Conservation (phyloP, 1,284 basidiomycete genomes). For the Wallemia hederae region DNA sequence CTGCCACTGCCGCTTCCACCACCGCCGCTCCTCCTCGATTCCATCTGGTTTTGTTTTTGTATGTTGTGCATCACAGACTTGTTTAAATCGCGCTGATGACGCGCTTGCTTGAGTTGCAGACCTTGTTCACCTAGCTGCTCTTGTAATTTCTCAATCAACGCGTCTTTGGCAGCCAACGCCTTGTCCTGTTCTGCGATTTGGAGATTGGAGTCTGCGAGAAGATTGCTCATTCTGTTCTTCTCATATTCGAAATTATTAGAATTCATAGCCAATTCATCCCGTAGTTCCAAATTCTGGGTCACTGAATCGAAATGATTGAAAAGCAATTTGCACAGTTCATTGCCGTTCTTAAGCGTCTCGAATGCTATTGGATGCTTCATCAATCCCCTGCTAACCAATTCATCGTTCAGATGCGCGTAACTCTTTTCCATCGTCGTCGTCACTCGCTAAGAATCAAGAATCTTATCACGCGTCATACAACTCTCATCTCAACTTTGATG, state of each 20-base stretch:
- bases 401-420: background rate
- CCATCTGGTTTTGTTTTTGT: background rate
- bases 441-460: too few species aligned
- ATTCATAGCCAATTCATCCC: background rate
- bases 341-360: background rate
- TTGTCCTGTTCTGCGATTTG: background rate
- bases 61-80: background rate
- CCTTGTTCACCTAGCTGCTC: background rate
- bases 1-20: too few species aligned
- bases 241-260: background rate
- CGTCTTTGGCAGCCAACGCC: background rate
- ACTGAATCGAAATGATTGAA: background rate
- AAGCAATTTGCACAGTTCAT: background rate
- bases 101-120: background rate
- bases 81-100: background rate
- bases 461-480: too few species aligned
- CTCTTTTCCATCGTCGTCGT: too few species aligned
- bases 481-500: background rate
- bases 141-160: background rate
- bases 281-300: background rate
- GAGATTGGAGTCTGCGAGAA: background rate
- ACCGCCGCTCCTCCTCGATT: background rate
- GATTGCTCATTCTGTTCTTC: background rate
- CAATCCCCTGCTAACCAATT: background rate
- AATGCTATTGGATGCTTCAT: background rate